phyloP scores from a whole-genome alignment of 2,329 filamentous ascomycete genomes.

The Orbilia brochopaga region DNA sequence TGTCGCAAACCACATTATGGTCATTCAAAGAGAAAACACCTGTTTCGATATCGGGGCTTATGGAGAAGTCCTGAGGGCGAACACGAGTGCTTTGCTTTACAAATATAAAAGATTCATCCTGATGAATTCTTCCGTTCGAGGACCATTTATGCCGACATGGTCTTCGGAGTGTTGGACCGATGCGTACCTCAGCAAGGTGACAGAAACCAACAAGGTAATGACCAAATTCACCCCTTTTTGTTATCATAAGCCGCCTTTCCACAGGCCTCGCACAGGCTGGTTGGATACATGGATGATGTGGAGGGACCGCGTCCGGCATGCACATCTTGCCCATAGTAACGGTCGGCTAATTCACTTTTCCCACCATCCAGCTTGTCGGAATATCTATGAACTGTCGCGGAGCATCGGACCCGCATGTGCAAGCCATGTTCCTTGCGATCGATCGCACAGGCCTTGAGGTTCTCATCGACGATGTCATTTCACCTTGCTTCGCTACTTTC shows the following conservation, averaged over 20 bases:
- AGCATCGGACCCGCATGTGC: constrained; percentile 56
- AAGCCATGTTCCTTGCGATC: constrained; percentile 59
- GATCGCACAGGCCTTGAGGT: constrained; percentile 58
- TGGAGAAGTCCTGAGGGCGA: constrained; percentile 57
- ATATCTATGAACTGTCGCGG: constrained; percentile 57
- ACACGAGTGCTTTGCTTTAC: constrained; percentile 55
- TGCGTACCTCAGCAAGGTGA: constrained; percentile 56
- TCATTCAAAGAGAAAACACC: constrained; percentile 56
- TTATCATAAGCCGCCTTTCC: too few species aligned
- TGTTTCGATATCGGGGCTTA: constrained; percentile 58
- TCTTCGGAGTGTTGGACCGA: constrained; percentile 58
- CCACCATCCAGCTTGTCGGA: constrained; percentile 60
- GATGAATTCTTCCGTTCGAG: constrained; percentile 57
- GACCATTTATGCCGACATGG: constrained; percentile 58
- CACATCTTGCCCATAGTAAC: too few species aligned
- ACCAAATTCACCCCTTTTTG: too few species aligned
- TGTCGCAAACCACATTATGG: constrained; percentile 54
- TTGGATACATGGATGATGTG: too few species aligned
- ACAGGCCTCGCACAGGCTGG: too few species aligned
- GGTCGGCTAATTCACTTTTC: too few species aligned
- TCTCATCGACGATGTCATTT: constrained; percentile 55
- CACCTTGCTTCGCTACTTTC: constrained; percentile 9
- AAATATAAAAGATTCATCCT: constrained; percentile 58
- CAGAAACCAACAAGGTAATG: constrained; percentile 56
- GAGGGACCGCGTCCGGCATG: too few species aligned